phyloP scores from a whole-genome alignment of 2,329 filamentous ascomycete species.

The Xylaria sp. region DNA sequence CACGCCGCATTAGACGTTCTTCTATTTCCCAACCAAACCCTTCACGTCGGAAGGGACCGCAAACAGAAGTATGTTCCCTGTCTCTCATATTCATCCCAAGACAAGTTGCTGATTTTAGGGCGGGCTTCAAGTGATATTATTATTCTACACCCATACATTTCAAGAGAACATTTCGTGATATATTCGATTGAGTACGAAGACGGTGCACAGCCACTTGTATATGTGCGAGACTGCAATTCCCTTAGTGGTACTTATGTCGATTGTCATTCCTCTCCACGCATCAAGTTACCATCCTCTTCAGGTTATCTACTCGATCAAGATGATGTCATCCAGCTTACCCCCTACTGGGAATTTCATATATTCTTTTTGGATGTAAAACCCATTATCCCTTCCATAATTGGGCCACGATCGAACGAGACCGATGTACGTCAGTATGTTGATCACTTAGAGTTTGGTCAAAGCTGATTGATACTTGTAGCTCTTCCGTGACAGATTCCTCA shows the following conservation, averaged over 20 bases:
- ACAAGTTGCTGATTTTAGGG: slow-evolving; percentile 4
- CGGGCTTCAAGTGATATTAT: slow-evolving; percentile 50
- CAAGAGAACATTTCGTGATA: slow-evolving; percentile 65
- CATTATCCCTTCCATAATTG: slow-evolving; percentile 36
- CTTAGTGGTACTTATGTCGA: slow-evolving; percentile 66
- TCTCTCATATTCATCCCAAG: background rate
- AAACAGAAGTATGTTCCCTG: slow-evolving; percentile 37
- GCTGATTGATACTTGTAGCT: slow-evolving; percentile 48
- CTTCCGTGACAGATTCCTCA: slow-evolving; percentile 59
- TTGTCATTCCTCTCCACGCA: slow-evolving; percentile 55
- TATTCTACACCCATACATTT: slow-evolving; percentile 57
- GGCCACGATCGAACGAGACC: slow-evolving; percentile 50
- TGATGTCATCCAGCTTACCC: slow-evolving; percentile 58
- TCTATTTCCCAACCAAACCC: slow-evolving; percentile 31
- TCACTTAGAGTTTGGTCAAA: slow-evolving; percentile 13
- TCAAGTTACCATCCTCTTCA: slow-evolving; percentile 45
- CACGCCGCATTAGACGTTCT: slow-evolving; percentile 33
- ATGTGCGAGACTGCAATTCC: slow-evolving; percentile 66
- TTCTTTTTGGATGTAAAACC: slow-evolving; percentile 41
- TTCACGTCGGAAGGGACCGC: slow-evolving; percentile 38
- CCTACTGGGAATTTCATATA: slow-evolving; percentile 52
- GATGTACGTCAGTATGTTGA: slow-evolving; percentile 43
- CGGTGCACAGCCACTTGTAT: slow-evolving; percentile 55
- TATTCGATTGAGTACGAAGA: slow-evolving; percentile 64
- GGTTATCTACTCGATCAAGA: slow-evolving; percentile 61